These are phyloP conservation scores for Fusarium mangiferae DNA, from an alignment of 2,329 filamentous ascomycete genomes.

Conservation along the genomic window DNA sequence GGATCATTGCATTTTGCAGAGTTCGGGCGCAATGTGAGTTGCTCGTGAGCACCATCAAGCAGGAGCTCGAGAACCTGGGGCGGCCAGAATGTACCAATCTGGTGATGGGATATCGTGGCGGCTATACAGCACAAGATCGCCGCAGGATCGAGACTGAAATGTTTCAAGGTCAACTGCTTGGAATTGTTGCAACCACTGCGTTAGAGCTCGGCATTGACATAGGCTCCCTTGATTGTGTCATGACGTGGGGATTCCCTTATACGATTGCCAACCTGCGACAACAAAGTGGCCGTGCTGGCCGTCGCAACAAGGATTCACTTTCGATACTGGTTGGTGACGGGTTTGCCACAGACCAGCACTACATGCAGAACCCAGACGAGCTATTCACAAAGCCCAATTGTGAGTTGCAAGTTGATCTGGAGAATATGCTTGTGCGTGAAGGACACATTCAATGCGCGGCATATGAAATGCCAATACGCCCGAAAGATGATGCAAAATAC, in stretches of 20 bases:
- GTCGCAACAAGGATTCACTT: slow-evolving; percentile 91
- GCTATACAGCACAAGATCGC: slow-evolving; percentile 92
- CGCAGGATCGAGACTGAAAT: slow-evolving; percentile 92
- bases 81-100: slow-evolving; percentile 78
- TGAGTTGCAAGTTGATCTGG: slow-evolving; percentile 89
- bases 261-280: slow-evolving; percentile 94
- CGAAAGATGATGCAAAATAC: slow-evolving; percentile 78
- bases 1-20: slow-evolving; percentile 92
- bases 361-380: slow-evolving; percentile 95
- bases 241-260: slow-evolving; percentile 95
- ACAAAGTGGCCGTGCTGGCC: slow-evolving; percentile 91
- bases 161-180: slow-evolving; percentile 94
- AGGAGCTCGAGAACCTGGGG: slow-evolving; percentile 78
- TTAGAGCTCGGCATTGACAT: slow-evolving; percentile 96
- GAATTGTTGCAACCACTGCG: slow-evolving; percentile 93
- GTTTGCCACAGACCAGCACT: slow-evolving; percentile 92
- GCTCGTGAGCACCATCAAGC: slow-evolving; percentile 81
- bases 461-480: slow-evolving; percentile 91
- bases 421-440: slow-evolving; percentile 90
- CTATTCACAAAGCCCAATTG: slow-evolving; percentile 92
- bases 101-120: slow-evolving; percentile 95
- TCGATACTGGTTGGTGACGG: slow-evolving; percentile 90
- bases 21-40: slow-evolving; percentile 90
- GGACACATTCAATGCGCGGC: slow-evolving; percentile 96
- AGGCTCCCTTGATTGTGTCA: slow-evolving; percentile 89